These are phyloP conservation scores for Lavandula angustifolia DNA, from an alignment of 257 asterid genomes.

Conservation along the genomic window DNA sequence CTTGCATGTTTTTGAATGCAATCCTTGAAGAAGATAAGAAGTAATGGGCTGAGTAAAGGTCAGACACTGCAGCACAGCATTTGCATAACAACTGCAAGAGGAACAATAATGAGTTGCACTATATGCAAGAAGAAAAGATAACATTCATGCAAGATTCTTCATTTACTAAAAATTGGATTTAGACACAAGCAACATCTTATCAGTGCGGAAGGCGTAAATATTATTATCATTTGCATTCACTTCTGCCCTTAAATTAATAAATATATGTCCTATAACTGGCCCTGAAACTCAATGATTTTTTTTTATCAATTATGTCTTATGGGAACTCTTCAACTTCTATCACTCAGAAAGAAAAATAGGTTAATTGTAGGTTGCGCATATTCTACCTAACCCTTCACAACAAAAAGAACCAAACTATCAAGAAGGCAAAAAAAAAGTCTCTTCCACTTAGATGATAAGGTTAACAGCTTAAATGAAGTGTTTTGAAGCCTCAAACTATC, in stretches of 20 bases:
- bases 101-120: slow-evolving; percentile 20
- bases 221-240: neutral
- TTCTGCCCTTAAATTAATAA: neutral
- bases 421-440: slow-evolving; percentile 19
- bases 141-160: neutral
- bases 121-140: slow-evolving; percentile 19
- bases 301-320: neutral
- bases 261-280: neutral
- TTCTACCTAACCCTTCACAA: slow-evolving; percentile 6
- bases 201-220: neutral
- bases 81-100: slow-evolving; percentile 66
- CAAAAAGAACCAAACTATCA: slow-evolving; percentile 1
- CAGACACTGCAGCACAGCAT: slow-evolving; percentile 71
- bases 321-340: slow-evolving; percentile 14
- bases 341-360: neutral
- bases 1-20: slow-evolving; percentile 65
- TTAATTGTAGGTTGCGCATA: neutral
- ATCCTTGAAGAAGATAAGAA: slow-evolving; percentile 56
- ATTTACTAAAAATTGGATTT: neutral
- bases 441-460: neutral
- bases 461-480: neutral
- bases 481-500: slow-evolving; percentile 1
- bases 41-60: slow-evolving; percentile 57
- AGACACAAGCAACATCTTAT: neutral
- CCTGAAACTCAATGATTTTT: neutral